Percentiles rank a stretch among this genome's conserved stretches.
Conservation (phyloP, 2,329 filamentous ascomycete species). For the Lecanosticta acicola region DNA sequence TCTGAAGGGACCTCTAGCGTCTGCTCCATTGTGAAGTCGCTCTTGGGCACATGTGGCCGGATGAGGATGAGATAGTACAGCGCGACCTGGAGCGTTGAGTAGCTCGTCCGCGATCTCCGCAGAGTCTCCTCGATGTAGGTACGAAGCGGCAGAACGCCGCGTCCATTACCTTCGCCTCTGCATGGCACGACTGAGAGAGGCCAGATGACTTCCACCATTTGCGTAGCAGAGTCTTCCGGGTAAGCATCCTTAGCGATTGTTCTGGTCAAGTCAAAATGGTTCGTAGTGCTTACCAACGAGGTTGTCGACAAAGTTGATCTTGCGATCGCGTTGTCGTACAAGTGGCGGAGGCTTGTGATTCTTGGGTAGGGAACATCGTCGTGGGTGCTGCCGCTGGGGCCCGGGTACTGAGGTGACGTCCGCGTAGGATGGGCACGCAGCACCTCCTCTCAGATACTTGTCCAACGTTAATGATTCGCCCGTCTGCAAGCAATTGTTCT, state of each 20-base stretch:
- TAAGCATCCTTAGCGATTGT: conserved; percentile 30
- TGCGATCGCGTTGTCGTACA: conserved; percentile 82
- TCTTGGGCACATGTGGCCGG: conserved; percentile 77
- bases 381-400: conserved; percentile 59
- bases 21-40: conserved; percentile 84
- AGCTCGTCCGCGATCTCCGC: conserved; percentile 89
- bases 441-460: conserved; percentile 11
- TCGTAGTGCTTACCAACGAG: conserved; percentile 79
- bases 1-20: conserved; percentile 63
- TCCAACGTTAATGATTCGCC: conserved; percentile 7
- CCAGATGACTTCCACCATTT: conserved; percentile 97
- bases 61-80: conserved; percentile 94
- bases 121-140: conserved; percentile 98
- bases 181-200: conserved; percentile 77
- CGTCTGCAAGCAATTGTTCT: conserved; percentile 8
- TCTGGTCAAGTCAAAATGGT: conserved; percentile 21
- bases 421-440: conserved; percentile 27
- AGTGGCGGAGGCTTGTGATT: conserved; percentile 66
- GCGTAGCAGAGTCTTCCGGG: conserved; percentile 80
- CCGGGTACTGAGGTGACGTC: conserved; percentile 47
- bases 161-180: conserved; percentile 63
- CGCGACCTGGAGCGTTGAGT: conserved; percentile 93
- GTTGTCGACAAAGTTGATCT: conserved; percentile 91
- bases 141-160: conserved; percentile 78
- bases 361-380: conserved; percentile 51